These are phyloP conservation scores for Exobasidium cylindrosporum DNA, from an alignment of 1,284 basidiomycete species.

Conservation along the genomic window DNA sequence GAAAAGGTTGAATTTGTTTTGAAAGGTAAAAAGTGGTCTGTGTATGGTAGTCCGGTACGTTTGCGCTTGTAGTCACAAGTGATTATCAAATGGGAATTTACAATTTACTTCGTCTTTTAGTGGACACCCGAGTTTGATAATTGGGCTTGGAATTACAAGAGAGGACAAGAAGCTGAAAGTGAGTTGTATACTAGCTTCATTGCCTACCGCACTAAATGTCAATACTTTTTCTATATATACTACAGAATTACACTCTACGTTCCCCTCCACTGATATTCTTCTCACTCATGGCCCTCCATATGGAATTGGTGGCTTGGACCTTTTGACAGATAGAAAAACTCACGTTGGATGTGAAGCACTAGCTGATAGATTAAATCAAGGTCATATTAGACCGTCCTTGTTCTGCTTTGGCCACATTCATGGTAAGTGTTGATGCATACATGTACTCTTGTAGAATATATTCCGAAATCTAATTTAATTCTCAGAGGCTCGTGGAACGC, in stretches of 20 bases:
- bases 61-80: too few relatives aligned
- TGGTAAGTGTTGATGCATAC: conserved; percentile 9
- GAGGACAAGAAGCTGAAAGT: conserved; percentile 12
- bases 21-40: conserved; percentile 21
- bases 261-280: conserved; percentile 28
- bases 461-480: neutral
- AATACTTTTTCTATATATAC: too few relatives aligned
- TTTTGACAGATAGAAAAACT: conserved; percentile 31
- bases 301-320: neutral
- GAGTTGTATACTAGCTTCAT: neutral
- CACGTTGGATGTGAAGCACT: conserved; percentile 34
- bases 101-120: too few relatives aligned
- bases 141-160: conserved; percentile 39
- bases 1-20: conserved; percentile 20
- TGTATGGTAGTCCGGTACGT: conserved; percentile 25
- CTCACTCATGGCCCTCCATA: conserved; percentile 24
- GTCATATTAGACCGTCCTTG: conserved; percentile 21
- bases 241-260: conserved; percentile 15
- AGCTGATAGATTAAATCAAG: conserved; percentile 16
- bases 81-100: too few relatives aligned
- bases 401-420: conserved; percentile 39
- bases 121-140: conserved; percentile 30
- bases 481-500: conserved; percentile 11
- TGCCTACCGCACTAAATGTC: too few relatives aligned
- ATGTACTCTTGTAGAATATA: neutral